Evolutionary conservation across 495 filamentous ascomycete species (phyloP), one percentile per base, ranked within the genome.

Genomic region (Lepidopterella palustris): DNA sequence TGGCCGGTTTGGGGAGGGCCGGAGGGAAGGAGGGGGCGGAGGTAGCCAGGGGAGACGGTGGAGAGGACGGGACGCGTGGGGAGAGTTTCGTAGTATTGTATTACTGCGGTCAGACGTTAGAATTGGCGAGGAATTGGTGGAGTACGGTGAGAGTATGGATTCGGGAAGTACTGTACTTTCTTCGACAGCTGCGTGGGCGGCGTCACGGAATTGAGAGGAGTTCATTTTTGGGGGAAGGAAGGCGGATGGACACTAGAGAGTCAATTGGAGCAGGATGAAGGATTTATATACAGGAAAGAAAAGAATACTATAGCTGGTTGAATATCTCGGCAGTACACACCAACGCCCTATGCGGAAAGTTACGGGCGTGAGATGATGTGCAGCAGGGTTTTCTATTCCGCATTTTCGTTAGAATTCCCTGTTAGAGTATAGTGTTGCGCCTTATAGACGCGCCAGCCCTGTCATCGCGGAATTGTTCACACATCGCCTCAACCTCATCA

Each of bases 1-100:
- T 97, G 90, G 35, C 86, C 84, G 21, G 88, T 77, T 23, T 81
- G 66, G 5, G 93, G 93, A 0, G 90, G 84, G 35, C 76, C 73
- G n/a, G 75, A 69, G 9, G 93, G 92, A 3, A 98, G 82, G 6
- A 92, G 79, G 25, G 87, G 85, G 53, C 81, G 80, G 4, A 98
- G 82, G 70, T 97, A 98, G 56, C 93, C 93, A 0, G 93, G 93
- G 55, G 86, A 76, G 49, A 98, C 82, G 58, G 80, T 81, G 10
- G 92, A 87, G 28, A 90, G 75, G 40, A 96, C 92, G 57, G 80
- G 80, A 11, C 86, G 86, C 2, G 80, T 76, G 45, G 82, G 77
- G 57, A 97, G 77, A 24, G 75, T 87, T 59, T 92, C 84, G 64
- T 91, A 92, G 78, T 97, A 95, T 51, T 82, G 76, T 64, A 87